phyloP scores from a whole-genome alignment of 2,329 filamentous ascomycete species.

The Colletotrichum gloeosporioides region DNA sequence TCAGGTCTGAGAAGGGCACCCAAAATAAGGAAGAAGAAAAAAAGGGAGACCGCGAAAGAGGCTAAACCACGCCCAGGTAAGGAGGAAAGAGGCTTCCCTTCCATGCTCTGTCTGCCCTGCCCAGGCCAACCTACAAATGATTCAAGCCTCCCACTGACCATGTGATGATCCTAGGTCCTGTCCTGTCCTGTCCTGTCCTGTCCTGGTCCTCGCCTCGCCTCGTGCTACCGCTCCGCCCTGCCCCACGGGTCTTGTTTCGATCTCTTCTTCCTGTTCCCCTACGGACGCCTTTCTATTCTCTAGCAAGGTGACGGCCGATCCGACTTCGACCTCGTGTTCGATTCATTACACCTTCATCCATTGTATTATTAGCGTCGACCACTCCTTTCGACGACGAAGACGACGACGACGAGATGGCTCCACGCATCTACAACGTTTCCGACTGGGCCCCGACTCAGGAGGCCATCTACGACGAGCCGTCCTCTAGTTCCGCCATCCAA shows the following conservation, averaged over 20 bases:
- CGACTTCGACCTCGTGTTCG: background rate
- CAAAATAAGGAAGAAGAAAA: background rate
- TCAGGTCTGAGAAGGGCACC: constrained; percentile 10
- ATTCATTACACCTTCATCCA: background rate
- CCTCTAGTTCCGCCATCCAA: constrained; percentile 22
- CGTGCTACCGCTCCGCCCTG: background rate
- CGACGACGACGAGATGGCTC: constrained; percentile 30
- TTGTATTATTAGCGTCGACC: background rate
- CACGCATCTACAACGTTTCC: constrained; percentile 42
- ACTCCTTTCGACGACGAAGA: background rate
- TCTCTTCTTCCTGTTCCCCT: background rate
- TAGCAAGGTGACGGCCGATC: background rate
- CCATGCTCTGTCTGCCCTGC: background rate
- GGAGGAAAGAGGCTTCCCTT: background rate
- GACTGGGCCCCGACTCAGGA: constrained; percentile 51
- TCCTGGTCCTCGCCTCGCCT: background rate
- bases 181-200: background rate
- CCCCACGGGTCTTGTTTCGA: background rate
- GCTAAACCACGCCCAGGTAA: constrained; percentile 2
- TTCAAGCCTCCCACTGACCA: constrained; percentile 16
- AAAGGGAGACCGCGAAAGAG: constrained; percentile 1
- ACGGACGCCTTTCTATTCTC: background rate
- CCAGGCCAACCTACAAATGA: background rate
- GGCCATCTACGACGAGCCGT: constrained; percentile 41
- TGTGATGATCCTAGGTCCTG: constrained; percentile 1